Evolutionary conservation across 257 asterid genomes (phyloP).

Genomic region (Capsicum pubescens): DNA sequence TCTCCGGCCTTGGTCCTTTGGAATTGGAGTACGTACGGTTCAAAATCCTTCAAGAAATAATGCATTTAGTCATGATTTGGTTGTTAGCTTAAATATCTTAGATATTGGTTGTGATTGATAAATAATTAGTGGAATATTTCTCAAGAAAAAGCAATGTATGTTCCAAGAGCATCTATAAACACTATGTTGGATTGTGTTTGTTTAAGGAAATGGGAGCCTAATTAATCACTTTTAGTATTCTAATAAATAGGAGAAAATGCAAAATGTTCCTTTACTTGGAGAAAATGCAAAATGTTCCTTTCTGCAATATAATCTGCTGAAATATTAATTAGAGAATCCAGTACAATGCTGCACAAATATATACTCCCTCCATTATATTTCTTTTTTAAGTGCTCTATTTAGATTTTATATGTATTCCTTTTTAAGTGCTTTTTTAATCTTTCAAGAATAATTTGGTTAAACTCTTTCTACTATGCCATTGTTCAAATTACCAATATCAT

Average conservation of each 20-base stretch:
- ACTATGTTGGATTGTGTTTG: conserved; percentile 25
- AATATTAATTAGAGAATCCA: no score
- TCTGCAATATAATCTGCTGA: no score
- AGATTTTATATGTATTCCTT: no score
- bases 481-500: no score
- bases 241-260: not conserved
- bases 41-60: conserved; percentile 21
- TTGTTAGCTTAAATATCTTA: not conserved
- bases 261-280: no score
- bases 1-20: conserved; percentile 25
- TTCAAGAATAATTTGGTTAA: no score
- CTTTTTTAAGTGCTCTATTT: no score
- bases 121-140: not conserved
- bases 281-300: no score
- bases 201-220: conserved; percentile 12
- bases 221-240: not conserved
- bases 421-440: no score
- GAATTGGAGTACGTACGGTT: conserved; percentile 28
- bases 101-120: not conserved
- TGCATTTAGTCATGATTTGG: conserved; percentile 11
- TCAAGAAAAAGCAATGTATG: not conserved
- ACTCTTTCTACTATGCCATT: no score
- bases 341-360: not conserved
- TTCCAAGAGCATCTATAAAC: not conserved
- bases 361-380: not conserved